These are phyloP conservation scores for Tylopilus vinaceipallidus DNA, from an alignment of 768 basidiomycete species.

Conservation along the genomic window DNA sequence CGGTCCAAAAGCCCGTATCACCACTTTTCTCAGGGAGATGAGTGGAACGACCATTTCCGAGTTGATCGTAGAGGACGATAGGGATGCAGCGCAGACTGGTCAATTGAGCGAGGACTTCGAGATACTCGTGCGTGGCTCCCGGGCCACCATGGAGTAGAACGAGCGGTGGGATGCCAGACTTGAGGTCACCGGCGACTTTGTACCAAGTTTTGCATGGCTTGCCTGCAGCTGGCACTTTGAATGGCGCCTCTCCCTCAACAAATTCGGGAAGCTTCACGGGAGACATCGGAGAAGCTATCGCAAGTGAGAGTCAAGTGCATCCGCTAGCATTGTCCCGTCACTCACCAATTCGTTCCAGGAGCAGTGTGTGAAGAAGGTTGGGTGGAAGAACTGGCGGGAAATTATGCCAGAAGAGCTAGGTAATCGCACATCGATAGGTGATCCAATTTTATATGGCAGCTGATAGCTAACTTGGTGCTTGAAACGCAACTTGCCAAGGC, in stretches of 20 bases:
- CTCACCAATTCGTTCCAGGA: not conserved
- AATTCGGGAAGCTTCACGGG: slow-evolving; percentile 27
- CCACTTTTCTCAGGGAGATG: slow-evolving; percentile 48
- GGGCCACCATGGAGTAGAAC: slow-evolving; percentile 56
- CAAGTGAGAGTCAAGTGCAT: not conserved
- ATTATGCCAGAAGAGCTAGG: too few relatives aligned
- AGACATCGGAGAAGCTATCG: slow-evolving; percentile 19
- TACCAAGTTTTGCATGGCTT: slow-evolving; percentile 48
- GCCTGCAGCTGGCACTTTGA: slow-evolving; percentile 25
- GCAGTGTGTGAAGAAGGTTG: not conserved
- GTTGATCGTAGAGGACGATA: slow-evolving; percentile 55
- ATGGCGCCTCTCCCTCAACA: slow-evolving; percentile 30
- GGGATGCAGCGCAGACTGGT: slow-evolving; percentile 38
- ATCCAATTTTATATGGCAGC: too few relatives aligned
- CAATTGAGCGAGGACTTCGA: slow-evolving; percentile 40
- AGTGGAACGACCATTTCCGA: slow-evolving; percentile 54
- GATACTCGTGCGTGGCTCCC: slow-evolving; percentile 43
- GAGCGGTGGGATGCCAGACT: slow-evolving; percentile 38
- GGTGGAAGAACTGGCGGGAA: not conserved
- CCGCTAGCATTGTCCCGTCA: not conserved
- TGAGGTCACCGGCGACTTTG: slow-evolving; percentile 46
- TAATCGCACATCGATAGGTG: too few relatives aligned
- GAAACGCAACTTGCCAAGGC: too few relatives aligned
- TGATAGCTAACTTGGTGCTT: too few relatives aligned
- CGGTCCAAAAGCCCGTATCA: slow-evolving; percentile 46